Percentiles rank a stretch among this genome's conserved stretches.
phyloP scores from a whole-genome alignment of 1,139 yeast genomes.

The Zygoascus sp. region DNA sequence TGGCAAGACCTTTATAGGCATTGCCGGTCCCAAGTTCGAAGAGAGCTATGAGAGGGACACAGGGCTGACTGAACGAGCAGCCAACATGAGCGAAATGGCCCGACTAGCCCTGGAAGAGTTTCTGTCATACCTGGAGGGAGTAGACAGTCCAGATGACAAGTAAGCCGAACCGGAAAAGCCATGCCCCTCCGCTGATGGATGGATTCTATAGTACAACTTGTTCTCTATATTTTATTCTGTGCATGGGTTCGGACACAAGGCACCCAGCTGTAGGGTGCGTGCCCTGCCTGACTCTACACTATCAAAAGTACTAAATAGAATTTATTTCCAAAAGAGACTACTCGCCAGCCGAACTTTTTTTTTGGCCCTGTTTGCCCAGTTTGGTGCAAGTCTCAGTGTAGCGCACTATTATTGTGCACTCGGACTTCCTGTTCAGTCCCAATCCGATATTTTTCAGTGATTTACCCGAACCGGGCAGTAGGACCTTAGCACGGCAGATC shows the following conservation, averaged over 20 bases:
- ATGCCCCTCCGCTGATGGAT: too few species aligned
- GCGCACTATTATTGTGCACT: background rate
- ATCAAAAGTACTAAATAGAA: too few species aligned
- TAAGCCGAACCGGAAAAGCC: too few species aligned
- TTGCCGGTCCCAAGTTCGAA: slow-evolving; percentile 57
- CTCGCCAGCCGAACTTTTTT: too few species aligned
- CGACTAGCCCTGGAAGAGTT: slow-evolving; percentile 58
- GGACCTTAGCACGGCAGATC: background rate
- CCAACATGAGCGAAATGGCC: slow-evolving; percentile 75
- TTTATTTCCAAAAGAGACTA: too few species aligned
- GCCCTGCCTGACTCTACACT: too few species aligned
- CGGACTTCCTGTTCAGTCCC: background rate
- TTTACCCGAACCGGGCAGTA: background rate
- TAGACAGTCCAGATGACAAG: background rate
- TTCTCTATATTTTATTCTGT: too few species aligned
- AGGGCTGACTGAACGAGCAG: slow-evolving; percentile 47
- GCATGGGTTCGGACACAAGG: too few species aligned
- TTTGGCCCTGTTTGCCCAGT: too few species aligned
- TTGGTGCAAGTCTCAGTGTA: too few species aligned
- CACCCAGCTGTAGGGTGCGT: too few species aligned
- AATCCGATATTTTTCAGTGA: background rate
- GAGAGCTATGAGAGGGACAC: slow-evolving; percentile 53
- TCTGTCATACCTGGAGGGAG: slow-evolving; percentile 29
- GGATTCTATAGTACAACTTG: too few species aligned
- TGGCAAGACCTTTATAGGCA: slow-evolving; percentile 69